phyloP scores from a whole-genome alignment of 2,329 filamentous ascomycete species.

The Fusarium proliferatum region DNA sequence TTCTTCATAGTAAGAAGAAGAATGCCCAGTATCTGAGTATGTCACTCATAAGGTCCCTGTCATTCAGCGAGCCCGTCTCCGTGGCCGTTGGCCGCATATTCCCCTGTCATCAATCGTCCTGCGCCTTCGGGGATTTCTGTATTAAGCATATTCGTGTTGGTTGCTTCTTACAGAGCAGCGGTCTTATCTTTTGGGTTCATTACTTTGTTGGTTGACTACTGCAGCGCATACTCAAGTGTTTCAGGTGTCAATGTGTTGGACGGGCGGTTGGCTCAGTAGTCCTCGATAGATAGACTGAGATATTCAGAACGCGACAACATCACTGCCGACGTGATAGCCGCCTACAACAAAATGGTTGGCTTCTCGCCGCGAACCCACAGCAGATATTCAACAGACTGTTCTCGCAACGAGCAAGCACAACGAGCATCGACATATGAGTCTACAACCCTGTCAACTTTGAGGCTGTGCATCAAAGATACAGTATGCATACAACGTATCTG shows the following conservation, averaged over 20 bases:
- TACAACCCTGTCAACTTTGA: background rate
- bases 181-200: constrained; percentile 67
- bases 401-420: background rate
- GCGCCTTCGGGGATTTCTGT: background rate
- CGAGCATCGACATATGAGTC: background rate
- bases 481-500: background rate
- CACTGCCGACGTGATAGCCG: background rate
- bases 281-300: background rate
- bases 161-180: background rate
- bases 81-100: background rate
- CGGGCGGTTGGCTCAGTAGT: too few relatives aligned
- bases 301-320: background rate
- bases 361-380: background rate
- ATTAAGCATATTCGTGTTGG: background rate
- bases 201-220: constrained; percentile 50
- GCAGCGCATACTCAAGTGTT: background rate
- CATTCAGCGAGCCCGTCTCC: background rate
- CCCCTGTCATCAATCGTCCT: background rate
- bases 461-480: background rate
- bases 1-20: too few relatives aligned
- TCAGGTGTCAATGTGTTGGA: background rate
- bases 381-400: background rate
- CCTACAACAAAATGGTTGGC: background rate
- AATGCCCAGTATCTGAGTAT: background rate
- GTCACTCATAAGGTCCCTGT: constrained; percentile 12